These are phyloP conservation scores for Marsdenia floribunda DNA, from an alignment of 257 asterid genomes.

Conservation along the genomic window DNA sequence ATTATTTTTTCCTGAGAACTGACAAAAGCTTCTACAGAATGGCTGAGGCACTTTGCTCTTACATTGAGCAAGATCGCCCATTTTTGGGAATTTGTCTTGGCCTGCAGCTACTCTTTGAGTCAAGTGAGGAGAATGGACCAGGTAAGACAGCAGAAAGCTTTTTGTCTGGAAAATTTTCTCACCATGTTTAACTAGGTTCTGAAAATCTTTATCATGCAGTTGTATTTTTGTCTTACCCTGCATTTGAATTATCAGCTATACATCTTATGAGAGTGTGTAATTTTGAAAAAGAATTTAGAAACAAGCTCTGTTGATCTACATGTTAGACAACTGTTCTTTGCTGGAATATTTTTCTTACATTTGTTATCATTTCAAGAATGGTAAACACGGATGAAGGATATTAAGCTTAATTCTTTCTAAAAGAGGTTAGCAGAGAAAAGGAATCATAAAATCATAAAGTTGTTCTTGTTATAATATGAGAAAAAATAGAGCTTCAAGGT, in stretches of 20 bases:
- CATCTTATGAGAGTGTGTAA: background rate
- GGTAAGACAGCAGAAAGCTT: conserved; percentile 35
- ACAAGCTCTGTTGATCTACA: background rate
- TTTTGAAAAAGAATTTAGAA: background rate
- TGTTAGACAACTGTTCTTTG: background rate
- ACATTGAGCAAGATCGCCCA: conserved; percentile 93
- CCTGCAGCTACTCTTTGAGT: conserved; percentile 91
- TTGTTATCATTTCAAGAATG: background rate
- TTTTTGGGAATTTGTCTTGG: conserved; percentile 98
- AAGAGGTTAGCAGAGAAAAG: background rate
- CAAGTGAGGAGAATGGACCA: conserved; percentile 93
- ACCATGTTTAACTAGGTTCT: background rate
- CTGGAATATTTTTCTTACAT: background rate
- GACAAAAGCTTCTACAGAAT: conserved; percentile 40
- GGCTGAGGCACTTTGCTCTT: conserved; percentile 74
- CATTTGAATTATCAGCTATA: background rate
- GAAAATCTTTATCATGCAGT: background rate
- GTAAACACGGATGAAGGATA: background rate
- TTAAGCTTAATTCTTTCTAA: background rate
- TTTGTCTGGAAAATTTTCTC: background rate
- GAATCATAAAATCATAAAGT: background rate
- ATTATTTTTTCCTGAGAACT: conserved; percentile 10
- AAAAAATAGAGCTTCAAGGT: background rate
- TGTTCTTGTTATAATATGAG: background rate
- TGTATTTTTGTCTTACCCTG: background rate